Evolutionary conservation across 2,329 filamentous ascomycete genomes (phyloP).

Genomic region (Aspergillus caelatus): DNA sequence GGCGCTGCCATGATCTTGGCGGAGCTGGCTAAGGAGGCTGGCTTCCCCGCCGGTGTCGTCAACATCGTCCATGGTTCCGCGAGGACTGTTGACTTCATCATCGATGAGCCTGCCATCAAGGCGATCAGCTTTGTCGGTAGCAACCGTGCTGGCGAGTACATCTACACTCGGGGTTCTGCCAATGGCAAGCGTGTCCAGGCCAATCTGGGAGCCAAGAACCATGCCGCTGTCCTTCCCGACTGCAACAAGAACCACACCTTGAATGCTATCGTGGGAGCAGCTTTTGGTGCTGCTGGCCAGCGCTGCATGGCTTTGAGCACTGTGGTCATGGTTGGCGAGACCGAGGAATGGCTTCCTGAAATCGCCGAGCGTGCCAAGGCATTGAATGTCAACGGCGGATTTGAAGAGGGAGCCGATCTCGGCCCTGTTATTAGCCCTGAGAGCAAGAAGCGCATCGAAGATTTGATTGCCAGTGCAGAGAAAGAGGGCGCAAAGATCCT

Average conservation of each 20-base stretch:
- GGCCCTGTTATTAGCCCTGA: slow-evolving; percentile 66
- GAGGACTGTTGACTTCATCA: slow-evolving; percentile 69
- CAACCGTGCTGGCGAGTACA: slow-evolving; percentile 71
- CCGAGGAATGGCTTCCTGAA: slow-evolving; percentile 66
- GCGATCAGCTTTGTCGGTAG: slow-evolving; percentile 69
- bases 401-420: slow-evolving; percentile 65
- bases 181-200: slow-evolving; percentile 72
- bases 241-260: slow-evolving; percentile 70
- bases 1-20: slow-evolving; percentile 69
- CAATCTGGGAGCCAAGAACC: slow-evolving; percentile 72
- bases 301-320: slow-evolving; percentile 71
- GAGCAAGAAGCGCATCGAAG: slow-evolving; percentile 66
- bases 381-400: slow-evolving; percentile 64
- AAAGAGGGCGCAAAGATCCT: slow-evolving; percentile 66
- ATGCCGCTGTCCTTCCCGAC: slow-evolving; percentile 67
- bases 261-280: slow-evolving; percentile 67
- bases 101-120: slow-evolving; percentile 70
- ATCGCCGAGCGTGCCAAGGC: slow-evolving; percentile 64
- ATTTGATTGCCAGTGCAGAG: slow-evolving; percentile 63
- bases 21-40: slow-evolving; percentile 64
- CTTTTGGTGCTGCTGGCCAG: slow-evolving; percentile 70
- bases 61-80: slow-evolving; percentile 69
- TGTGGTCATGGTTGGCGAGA: slow-evolving; percentile 66
- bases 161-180: slow-evolving; percentile 67
- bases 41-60: slow-evolving; percentile 66